Evolutionary conservation across 306 rosid species (phyloP).

Genomic region (Cucurbita ficifolia): DNA sequence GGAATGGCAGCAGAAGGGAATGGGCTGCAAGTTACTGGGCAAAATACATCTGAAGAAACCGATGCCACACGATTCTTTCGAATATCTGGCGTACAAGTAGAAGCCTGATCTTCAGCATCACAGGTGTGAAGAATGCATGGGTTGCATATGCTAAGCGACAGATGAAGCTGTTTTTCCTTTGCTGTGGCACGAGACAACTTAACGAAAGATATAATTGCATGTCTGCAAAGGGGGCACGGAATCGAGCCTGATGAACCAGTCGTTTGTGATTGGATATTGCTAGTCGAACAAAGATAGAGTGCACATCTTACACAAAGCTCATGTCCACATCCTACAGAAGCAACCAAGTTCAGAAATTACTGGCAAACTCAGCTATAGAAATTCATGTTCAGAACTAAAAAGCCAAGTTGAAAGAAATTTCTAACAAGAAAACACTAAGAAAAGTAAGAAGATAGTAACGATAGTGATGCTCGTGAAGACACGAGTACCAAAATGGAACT

Average conservation of each 20-base stretch:
- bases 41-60: conserved; percentile 70
- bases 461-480: too few species aligned
- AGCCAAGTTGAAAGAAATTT: neutral
- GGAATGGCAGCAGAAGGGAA: conserved; percentile 85
- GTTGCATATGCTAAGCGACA: conserved; percentile 65
- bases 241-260: conserved; percentile 64
- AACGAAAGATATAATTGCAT: conserved; percentile 59
- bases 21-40: conserved; percentile 87
- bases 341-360: neutral
- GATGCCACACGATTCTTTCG: conserved; percentile 71
- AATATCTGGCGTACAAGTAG: conserved; percentile 46
- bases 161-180: conserved; percentile 42
- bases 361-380: neutral
- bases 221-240: conserved; percentile 85
- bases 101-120: conserved; percentile 30
- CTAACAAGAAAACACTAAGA: neutral
- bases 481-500: too few species aligned
- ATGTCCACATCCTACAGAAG: conserved; percentile 67
- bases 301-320: conserved; percentile 89
- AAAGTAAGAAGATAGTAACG: neutral
- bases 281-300: conserved; percentile 83
- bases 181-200: conserved; percentile 57
- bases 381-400: neutral
- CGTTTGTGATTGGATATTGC: conserved; percentile 45
- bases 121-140: conserved; percentile 77